phyloP scores from a whole-genome alignment of 2,329 filamentous ascomycete species.

The Blastomyces percursus region DNA sequence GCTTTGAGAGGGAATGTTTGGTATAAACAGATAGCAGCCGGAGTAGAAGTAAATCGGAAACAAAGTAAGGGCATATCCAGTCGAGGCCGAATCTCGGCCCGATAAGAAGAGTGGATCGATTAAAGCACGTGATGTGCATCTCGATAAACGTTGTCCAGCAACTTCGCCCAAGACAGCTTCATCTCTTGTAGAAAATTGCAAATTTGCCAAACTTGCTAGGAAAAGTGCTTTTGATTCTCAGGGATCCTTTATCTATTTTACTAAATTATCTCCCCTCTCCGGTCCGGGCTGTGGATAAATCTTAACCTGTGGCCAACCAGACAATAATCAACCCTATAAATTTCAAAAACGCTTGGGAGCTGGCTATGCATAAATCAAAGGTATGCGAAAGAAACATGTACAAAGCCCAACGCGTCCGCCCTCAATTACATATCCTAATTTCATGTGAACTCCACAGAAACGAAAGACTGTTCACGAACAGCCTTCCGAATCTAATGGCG shows the following conservation, averaged over 20 bases:
- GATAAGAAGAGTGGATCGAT: background rate
- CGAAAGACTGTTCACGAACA: constrained; percentile 16
- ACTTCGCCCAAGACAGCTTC: background rate
- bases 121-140: background rate
- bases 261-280: background rate
- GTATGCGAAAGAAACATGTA: background rate
- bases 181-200: too few species aligned
- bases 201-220: background rate
- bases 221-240: too few species aligned
- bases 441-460: constrained; percentile 12
- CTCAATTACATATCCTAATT: background rate
- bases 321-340: background rate
- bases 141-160: too few species aligned
- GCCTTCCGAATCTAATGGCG: constrained; percentile 8
- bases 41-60: too few species aligned
- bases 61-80: too few species aligned
- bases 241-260: too few species aligned
- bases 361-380: constrained; percentile 6
- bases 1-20: background rate
- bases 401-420: background rate
- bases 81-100: background rate
- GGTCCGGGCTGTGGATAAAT: background rate
- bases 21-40: too few species aligned
- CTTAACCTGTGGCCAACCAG: background rate
- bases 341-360: background rate